Conservation (phyloP, 805 yeast genomes). For the Kazachstania bromeliacearum region DNA sequence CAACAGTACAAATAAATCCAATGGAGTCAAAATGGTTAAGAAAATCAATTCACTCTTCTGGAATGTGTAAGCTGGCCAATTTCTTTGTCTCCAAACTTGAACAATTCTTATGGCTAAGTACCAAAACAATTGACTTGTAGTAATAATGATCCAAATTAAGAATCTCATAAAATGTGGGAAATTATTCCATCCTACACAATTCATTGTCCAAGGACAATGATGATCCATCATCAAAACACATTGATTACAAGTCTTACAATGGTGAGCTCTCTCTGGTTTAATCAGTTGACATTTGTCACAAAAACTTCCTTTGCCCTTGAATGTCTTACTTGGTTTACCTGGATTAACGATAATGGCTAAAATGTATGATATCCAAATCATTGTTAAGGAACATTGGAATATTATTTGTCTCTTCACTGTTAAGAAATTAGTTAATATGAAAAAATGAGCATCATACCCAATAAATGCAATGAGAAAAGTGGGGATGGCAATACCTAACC, state of each 20-base stretch:
- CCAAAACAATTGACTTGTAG: constrained; percentile 39
- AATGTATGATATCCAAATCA: constrained; percentile 67
- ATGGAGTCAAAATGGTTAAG: constrained; percentile 44
- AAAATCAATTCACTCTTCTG: constrained; percentile 44
- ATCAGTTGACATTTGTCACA: constrained; percentile 62
- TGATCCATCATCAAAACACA: constrained; percentile 91
- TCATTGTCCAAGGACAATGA: constrained; percentile 89
- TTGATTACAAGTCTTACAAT: constrained; percentile 62
- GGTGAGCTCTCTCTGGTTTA: constrained; percentile 82
- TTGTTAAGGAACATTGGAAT: constrained; percentile 39
- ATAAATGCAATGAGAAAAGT: constrained; percentile 43
- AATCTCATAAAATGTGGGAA: constrained; percentile 76
- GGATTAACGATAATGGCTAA: constrained; percentile 61
- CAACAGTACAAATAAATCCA: constrained; percentile 49
- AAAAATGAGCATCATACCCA: constrained; percentile 55
- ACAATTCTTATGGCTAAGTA: constrained; percentile 35
- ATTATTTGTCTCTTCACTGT: constrained; percentile 33
- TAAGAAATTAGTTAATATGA: constrained; percentile 41
- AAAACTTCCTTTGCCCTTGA: constrained; percentile 47
- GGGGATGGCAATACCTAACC: constrained; percentile 55
- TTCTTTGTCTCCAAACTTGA: constrained; percentile 38
- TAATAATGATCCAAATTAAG: constrained; percentile 50
- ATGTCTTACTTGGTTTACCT: constrained; percentile 48
- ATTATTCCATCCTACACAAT: constrained; percentile 76
- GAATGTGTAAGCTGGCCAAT: constrained; percentile 49